A percentile compares a stretch with the other conserved stretches of the same genome.
Evolutionary conservation across 2,329 filamentous ascomycete genomes (phyloP).

Genomic region (Juglanconis juglandina): DNA sequence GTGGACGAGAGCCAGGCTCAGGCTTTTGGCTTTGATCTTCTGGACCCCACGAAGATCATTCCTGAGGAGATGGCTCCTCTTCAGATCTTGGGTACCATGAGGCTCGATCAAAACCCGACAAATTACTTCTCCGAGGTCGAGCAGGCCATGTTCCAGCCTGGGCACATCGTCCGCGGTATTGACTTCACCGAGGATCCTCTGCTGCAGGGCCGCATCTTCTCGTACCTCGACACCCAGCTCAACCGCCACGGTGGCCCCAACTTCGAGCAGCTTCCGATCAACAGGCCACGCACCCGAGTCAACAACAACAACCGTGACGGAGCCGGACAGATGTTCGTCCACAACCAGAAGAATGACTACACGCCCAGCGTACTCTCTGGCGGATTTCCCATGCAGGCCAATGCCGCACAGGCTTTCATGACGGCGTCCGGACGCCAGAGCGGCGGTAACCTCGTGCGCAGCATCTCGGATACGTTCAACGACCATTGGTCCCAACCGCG

Average conservation of each 20-base stretch:
- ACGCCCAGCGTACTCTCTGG: constrained; percentile 64
- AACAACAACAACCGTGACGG: constrained; percentile 43
- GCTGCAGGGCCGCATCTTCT: constrained; percentile 52
- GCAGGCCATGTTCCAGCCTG: constrained; percentile 40
- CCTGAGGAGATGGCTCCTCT: constrained; percentile 47
- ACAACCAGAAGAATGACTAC: constrained; percentile 64
- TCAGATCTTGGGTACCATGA: constrained; percentile 45
- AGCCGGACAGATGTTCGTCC: constrained; percentile 65
- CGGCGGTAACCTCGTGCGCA: constrained; percentile 53
- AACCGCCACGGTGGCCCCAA: constrained; percentile 54
- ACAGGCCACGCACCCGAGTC: constrained; percentile 37
- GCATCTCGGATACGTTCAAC: constrained; percentile 60
- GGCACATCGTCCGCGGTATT: too few relatives aligned
- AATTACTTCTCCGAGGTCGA: constrained; percentile 42
- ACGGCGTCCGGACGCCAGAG: constrained; percentile 56
- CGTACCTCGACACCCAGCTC: constrained; percentile 53
- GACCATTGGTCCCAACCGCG: constrained; percentile 71
- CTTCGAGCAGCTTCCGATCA: constrained; percentile 54
- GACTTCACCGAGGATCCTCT: constrained; percentile 21
- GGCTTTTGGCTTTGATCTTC: constrained; percentile 44
- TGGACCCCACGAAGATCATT: constrained; percentile 57
- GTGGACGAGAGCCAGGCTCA: constrained; percentile 51
- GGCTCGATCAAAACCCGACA: constrained; percentile 45
- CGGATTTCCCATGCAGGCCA: constrained; percentile 63
- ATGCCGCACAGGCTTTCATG: constrained; percentile 66